Conservation (phyloP, 1,139 yeast genomes). For the Suhomyces atakaporum region DNA sequence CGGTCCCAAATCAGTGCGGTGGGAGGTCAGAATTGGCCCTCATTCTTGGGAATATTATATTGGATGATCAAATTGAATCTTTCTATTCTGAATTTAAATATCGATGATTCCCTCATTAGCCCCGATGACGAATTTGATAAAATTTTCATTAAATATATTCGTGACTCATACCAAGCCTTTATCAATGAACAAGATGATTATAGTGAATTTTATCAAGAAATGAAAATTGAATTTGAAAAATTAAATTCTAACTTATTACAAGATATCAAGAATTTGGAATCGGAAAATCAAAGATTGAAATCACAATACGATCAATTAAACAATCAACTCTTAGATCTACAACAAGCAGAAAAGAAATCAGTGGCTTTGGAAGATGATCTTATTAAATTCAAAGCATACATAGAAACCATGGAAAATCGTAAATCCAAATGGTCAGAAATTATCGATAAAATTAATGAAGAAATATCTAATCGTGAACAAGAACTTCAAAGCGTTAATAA, state of each 20-base stretch:
- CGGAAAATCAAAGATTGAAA: conserved; percentile 47
- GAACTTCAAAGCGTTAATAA: conserved; percentile 45
- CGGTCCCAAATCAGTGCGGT: conserved; percentile 88
- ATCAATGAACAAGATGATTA: conserved; percentile 66
- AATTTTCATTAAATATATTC: conserved; percentile 65
- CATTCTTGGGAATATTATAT: conserved; percentile 75
- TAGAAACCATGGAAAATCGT: conserved; percentile 64
- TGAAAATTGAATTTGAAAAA: conserved; percentile 53
- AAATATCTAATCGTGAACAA: conserved; percentile 48
- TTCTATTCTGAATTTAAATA: conserved; percentile 45
- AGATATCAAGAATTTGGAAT: conserved; percentile 42
- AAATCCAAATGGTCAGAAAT: conserved; percentile 66
- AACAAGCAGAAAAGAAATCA: conserved; percentile 56
- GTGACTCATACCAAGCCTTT: conserved; percentile 68
- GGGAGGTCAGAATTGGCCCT: conserved; percentile 90
- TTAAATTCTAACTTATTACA: conserved; percentile 37
- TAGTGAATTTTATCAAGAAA: conserved; percentile 52
- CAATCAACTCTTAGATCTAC: conserved; percentile 30
- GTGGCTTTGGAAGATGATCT: conserved; percentile 72
- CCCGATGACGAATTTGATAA: conserved; percentile 53
- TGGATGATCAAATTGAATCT: conserved; percentile 70
- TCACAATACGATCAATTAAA: conserved; percentile 27
- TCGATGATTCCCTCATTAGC: conserved; percentile 25
- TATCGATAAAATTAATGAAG: conserved; percentile 55
- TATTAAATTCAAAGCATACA: conserved; percentile 67